phyloP scores from a whole-genome alignment of 2,329 filamentous ascomycete genomes.

The Fusarium anguioides region DNA sequence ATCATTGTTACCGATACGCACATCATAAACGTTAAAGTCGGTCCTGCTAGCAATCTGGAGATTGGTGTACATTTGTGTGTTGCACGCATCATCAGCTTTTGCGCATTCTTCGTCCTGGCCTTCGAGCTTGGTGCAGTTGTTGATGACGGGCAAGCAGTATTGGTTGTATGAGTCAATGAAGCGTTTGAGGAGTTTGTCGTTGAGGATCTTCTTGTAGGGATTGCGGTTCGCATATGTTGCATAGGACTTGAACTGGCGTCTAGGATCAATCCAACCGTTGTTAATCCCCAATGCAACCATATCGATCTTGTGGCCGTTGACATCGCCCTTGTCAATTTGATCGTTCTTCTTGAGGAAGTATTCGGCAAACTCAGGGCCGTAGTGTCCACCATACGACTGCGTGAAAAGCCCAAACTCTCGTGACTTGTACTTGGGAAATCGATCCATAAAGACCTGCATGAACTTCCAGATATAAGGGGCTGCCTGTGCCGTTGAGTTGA shows the following conservation, averaged over 20 bases:
- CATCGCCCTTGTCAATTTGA: constrained; percentile 56
- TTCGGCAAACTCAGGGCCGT: constrained; percentile 65
- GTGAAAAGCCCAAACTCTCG: constrained; percentile 67
- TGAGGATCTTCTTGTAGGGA: constrained; percentile 48
- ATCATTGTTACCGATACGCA: constrained; percentile 49
- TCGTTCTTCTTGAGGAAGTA: constrained; percentile 69
- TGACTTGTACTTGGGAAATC: constrained; percentile 71
- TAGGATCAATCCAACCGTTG: constrained; percentile 66
- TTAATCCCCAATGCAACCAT: constrained; percentile 67
- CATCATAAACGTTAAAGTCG: constrained; percentile 60
- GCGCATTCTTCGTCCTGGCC: constrained; percentile 46
- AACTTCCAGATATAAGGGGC: constrained; percentile 61
- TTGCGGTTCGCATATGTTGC: constrained; percentile 50
- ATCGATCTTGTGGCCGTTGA: constrained; percentile 56
- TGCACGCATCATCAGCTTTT: constrained; percentile 43
- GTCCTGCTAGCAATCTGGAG: constrained; percentile 39
- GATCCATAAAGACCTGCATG: constrained; percentile 70
- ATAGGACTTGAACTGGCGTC: constrained; percentile 50
- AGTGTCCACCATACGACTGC: constrained; percentile 68
- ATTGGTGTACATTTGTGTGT: constrained; percentile 43
- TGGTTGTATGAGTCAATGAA: constrained; percentile 47
- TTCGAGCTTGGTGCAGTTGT: constrained; percentile 38
- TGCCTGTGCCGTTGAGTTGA: constrained; percentile 48
- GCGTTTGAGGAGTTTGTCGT: constrained; percentile 25
- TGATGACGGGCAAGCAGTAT: constrained; percentile 39